Evolutionary conservation across 768 basidiomycete species (phyloP).

Genomic region (Hericium alpestre): DNA sequence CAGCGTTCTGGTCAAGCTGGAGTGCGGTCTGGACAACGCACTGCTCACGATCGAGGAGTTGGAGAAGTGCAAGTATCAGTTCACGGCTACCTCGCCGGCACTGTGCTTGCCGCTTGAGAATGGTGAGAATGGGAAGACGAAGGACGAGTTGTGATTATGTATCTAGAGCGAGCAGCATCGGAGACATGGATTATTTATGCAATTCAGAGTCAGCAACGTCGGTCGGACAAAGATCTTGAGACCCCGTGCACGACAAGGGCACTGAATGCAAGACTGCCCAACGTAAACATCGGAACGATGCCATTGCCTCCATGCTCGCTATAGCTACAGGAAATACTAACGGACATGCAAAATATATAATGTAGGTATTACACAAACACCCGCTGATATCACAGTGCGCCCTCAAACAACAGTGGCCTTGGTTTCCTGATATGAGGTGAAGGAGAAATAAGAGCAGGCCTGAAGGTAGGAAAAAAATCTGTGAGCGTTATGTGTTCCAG

Average conservation of each 20-base stretch:
- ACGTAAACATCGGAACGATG: no score
- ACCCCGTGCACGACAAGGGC: no score
- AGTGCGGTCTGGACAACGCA: conserved; percentile 80
- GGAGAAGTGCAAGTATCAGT: conserved; percentile 93
- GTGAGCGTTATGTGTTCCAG: background rate
- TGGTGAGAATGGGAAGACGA: conserved; percentile 20
- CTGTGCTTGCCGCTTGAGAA: conserved; percentile 53
- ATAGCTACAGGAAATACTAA: background rate
- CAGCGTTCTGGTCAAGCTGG: conserved; percentile 69
- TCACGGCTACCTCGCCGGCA: conserved; percentile 78
- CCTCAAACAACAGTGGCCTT: conserved; percentile 28
- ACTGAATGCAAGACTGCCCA: no score
- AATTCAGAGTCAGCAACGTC: no score
- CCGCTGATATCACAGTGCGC: conserved; percentile 20
- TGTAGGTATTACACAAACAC: background rate
- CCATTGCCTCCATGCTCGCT: background rate
- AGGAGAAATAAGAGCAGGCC: conserved; percentile 30
- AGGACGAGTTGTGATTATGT: conserved; percentile 21
- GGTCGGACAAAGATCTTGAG: no score
- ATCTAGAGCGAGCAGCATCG: no score
- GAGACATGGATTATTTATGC: background rate
- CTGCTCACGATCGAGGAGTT: conserved; percentile 73
- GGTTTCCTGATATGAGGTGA: conserved; percentile 27
- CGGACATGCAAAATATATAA: background rate
- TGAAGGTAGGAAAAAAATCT: conserved; percentile 7